Percentiles rank a stretch among this genome's conserved stretches.
These are phyloP conservation scores for Filobasidium floriforme DNA, from an alignment of 768 basidiomycete genomes.

Conservation along the genomic window DNA sequence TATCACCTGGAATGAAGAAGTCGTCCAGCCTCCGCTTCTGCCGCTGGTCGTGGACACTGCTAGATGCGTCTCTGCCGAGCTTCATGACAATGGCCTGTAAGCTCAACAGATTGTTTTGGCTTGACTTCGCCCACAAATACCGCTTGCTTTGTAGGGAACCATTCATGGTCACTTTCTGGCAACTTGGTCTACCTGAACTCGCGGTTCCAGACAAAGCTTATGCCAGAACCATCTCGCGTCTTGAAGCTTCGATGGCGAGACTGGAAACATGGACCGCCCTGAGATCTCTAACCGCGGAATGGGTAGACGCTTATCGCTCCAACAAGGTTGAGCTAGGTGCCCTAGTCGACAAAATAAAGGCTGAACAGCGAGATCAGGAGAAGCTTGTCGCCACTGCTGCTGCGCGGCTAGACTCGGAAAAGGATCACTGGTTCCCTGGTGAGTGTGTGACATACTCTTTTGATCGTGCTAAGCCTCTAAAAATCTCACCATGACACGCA, in stretches of 20 bases:
- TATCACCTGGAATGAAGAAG: constrained; percentile 15
- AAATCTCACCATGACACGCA: neutral
- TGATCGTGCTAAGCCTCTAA: neutral
- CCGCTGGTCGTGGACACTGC: constrained; percentile 17
- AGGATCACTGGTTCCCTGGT: constrained; percentile 38
- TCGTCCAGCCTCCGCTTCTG: constrained; percentile 18
- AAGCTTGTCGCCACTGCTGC: constrained; percentile 27
- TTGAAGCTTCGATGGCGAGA: constrained; percentile 25
- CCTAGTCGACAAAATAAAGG: constrained; percentile 25
- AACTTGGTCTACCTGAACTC: constrained; percentile 83
- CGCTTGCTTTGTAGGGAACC: constrained; percentile 56
- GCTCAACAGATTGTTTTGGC: neutral
- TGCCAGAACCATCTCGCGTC: constrained; percentile 60
- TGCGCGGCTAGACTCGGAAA: constrained; percentile 30
- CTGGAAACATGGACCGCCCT: neutral
- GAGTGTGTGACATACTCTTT: constrained; percentile 8
- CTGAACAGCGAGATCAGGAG: constrained; percentile 33
- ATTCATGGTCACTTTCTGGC: constrained; percentile 97
- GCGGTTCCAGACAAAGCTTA: constrained; percentile 68
- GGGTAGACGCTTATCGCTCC: constrained; percentile 17
- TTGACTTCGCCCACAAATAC: too few relatives aligned
- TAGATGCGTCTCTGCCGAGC: constrained; percentile 11
- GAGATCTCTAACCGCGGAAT: neutral
- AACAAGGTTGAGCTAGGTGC: constrained; percentile 13
- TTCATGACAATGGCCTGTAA: constrained; percentile 2